These are phyloP conservation scores for Neocucurbitaria cava DNA, from an alignment of 2,329 filamentous ascomycete species.

Conservation along the genomic window DNA sequence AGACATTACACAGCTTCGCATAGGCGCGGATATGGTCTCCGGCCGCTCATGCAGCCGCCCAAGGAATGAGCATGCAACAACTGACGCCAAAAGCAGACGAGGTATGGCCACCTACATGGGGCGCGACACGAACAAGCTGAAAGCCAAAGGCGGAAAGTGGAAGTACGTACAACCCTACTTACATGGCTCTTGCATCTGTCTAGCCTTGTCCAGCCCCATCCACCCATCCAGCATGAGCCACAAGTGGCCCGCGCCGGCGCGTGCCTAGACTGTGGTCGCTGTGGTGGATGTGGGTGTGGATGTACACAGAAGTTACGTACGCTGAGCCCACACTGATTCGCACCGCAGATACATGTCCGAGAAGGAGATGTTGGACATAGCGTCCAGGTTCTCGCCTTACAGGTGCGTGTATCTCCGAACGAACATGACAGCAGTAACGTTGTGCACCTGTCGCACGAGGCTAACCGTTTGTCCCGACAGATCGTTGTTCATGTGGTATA, in stretches of 20 bases:
- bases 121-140: slow-evolving; percentile 82
- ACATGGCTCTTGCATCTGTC: neutral
- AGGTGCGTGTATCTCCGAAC: slow-evolving; percentile 56
- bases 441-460: slow-evolving; percentile 5
- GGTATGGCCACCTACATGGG: slow-evolving; percentile 91
- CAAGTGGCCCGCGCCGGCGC: neutral
- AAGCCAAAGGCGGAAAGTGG: slow-evolving; percentile 83
- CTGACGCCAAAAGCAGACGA: slow-evolving; percentile 54
- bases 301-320: too few species aligned
- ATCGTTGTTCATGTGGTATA: slow-evolving; percentile 97
- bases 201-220: neutral
- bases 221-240: neutral
- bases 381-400: slow-evolving; percentile 83
- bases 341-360: slow-evolving; percentile 83
- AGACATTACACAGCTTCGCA: neutral
- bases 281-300: neutral
- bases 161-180: slow-evolving; percentile 61
- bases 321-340: neutral
- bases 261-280: neutral
- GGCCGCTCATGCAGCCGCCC: neutral
- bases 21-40: neutral
- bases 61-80: neutral
- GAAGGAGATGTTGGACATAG: slow-evolving; percentile 85
- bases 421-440: slow-evolving; percentile 1
- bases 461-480: slow-evolving; percentile 50